phyloP scores from a whole-genome alignment of 2,329 filamentous ascomycete species.

The Dactylellina cionopaga region DNA sequence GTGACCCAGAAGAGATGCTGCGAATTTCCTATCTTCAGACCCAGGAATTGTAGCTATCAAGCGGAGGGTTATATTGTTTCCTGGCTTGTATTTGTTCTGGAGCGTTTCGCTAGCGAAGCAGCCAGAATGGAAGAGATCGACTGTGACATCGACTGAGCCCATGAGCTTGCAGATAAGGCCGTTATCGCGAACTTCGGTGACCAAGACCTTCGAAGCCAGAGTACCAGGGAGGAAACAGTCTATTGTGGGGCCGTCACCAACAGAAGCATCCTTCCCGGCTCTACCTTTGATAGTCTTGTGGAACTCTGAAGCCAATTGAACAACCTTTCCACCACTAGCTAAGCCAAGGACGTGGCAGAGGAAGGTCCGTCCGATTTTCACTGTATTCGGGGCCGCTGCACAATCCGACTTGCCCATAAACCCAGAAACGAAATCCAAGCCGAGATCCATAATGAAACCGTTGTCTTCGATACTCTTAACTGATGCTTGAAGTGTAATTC shows the following conservation, averaged over 20 bases:
- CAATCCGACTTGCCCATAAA: constrained; percentile 79
- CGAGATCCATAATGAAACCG: constrained; percentile 91
- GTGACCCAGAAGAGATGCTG: constrained; percentile 88
- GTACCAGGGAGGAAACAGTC: constrained; percentile 91
- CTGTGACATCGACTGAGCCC: constrained; percentile 88
- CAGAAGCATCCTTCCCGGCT: constrained; percentile 54
- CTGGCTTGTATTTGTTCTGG: constrained; percentile 80
- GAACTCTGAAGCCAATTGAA: constrained; percentile 83
- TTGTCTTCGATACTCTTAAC: constrained; percentile 95
- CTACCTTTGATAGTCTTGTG: constrained; percentile 66
- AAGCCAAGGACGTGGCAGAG: constrained; percentile 82
- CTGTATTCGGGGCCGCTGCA: constrained; percentile 66
- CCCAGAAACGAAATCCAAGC: constrained; percentile 76
- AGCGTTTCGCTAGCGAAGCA: constrained; percentile 76
- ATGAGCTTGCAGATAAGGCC: constrained; percentile 92
- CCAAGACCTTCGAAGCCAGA: constrained; percentile 78
- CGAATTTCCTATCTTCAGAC: constrained; percentile 81
- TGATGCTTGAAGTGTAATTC: constrained; percentile 85
- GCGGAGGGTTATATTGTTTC: constrained; percentile 83
- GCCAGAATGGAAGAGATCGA: constrained; percentile 89
- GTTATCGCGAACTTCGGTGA: constrained; percentile 75
- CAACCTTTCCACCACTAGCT: constrained; percentile 79
- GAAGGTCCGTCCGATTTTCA: constrained; percentile 74
- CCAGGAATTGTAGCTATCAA: constrained; percentile 87
- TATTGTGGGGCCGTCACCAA: constrained; percentile 79